A percentile compares a stretch with the other conserved stretches of the same genome.
phyloP scores from a whole-genome alignment of 371 early-diverging fungal genomes.

The Polyrhizophydium stewartii region DNA sequence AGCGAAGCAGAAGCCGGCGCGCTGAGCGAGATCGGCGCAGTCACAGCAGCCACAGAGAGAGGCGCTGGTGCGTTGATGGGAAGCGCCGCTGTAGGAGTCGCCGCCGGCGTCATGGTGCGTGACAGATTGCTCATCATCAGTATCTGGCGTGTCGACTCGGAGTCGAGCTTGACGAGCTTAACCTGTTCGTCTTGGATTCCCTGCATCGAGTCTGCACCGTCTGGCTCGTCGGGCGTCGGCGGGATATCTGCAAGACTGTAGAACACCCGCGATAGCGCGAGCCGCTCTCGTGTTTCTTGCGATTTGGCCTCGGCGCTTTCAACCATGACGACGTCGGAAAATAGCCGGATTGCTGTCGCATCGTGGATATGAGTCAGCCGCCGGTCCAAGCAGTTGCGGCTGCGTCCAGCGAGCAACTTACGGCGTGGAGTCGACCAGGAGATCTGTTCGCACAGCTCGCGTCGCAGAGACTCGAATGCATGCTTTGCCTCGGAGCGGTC shows the following conservation, averaged over 20 bases:
- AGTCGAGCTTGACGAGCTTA: too few relatives aligned
- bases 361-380: neutral
- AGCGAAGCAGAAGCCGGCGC: too few relatives aligned
- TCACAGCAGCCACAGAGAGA: too few relatives aligned
- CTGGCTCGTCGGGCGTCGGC: slow-evolving; percentile 1
- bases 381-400: neutral
- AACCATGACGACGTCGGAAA: neutral
- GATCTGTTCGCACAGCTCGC: neutral
- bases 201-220: neutral
- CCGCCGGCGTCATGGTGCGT: too few relatives aligned
- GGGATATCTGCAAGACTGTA: neutral
- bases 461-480: neutral
- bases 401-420: neutral
- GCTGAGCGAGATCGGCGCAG: too few relatives aligned
- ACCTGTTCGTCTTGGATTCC: too few relatives aligned
- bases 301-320: neutral
- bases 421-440: too few relatives aligned
- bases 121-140: too few relatives aligned
- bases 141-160: too few relatives aligned
- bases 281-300: slow-evolving; percentile 1
- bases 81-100: too few relatives aligned
- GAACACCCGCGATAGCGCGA: neutral
- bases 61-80: too few relatives aligned
- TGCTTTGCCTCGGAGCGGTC: neutral
- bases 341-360: neutral